Percentiles rank a stretch among this genome's conserved stretches.
phyloP scores from a whole-genome alignment of 2,329 filamentous ascomycete genomes.

The Fusarium liriodendri region DNA sequence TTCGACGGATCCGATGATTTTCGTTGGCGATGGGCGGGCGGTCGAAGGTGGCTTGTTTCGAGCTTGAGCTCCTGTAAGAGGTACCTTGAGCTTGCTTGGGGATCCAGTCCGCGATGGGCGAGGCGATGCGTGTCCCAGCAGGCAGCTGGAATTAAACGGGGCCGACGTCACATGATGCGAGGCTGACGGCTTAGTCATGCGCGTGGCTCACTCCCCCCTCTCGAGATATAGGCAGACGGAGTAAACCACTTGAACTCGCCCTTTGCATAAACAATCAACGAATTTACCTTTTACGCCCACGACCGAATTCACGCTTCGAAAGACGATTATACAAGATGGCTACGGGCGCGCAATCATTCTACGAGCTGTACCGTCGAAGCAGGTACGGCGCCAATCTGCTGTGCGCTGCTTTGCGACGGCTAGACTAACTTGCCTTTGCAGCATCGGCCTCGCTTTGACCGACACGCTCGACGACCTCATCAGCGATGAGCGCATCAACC shows the following conservation, averaged over 20 bases:
- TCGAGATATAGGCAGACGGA: constrained; percentile 13
- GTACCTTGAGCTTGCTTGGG: constrained; percentile 35
- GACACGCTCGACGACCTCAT: constrained; percentile 98
- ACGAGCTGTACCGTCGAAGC: constrained; percentile 98
- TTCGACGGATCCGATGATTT: constrained; percentile 34
- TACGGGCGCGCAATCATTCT: constrained; percentile 70
- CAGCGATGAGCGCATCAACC: constrained; percentile 93
- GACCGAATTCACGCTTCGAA: constrained; percentile 3
- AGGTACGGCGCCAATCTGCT: constrained; percentile 72
- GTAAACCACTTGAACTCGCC: constrained; percentile 26
- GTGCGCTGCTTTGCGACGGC: constrained; percentile 45
- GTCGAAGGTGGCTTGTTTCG: constrained; percentile 31
- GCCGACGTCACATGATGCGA: constrained; percentile 52
- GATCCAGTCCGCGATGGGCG: constrained; percentile 8
- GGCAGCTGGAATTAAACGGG: constrained; percentile 39
- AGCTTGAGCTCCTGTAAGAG: constrained; percentile 47
- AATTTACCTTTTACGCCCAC: background rate
- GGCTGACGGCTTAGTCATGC: constrained; percentile 45
- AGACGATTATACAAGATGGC: constrained; percentile 53
- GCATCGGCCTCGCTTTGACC: constrained; percentile 91
- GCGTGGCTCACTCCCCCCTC: constrained; percentile 10
- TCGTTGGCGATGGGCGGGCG: constrained; percentile 32
- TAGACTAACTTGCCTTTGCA: constrained; percentile 55
- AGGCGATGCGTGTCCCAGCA: constrained; percentile 41
- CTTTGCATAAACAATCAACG: constrained; percentile 14